Base-by-base conservation (phyloP, 2,329 filamentous ascomycete genomes). In the Epichloe typhina region DNA sequence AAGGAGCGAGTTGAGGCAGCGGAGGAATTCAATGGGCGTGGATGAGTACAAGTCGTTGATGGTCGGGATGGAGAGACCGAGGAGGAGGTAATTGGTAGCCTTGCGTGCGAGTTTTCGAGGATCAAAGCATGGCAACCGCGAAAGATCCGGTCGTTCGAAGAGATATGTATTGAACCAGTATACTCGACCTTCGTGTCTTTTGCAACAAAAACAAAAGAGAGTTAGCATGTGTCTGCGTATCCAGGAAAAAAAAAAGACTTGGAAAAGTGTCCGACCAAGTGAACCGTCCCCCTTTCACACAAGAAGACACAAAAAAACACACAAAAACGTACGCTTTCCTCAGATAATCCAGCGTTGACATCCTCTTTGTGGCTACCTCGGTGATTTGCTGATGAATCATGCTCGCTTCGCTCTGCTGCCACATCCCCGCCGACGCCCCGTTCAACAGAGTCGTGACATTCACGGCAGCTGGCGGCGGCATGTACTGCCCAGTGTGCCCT, bases 81-180 rank as follows among this genome's bases (percentile, higher is more conserved):
- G 83, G 35, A 97, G 79, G 52, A 98, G 82, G 66, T 91, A 95
- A 66, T 95, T 95, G 48, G 89, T 94, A 37, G 93, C 91, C 59
- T 93, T 87, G 52, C 90, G 85, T 54, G 88, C 84, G 46, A 96
- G 80, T 63, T 91, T 93, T 56, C 86, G 82, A 4, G 81, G 72
- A 53, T 94, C 86, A 63, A 94, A 91, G 63, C 88, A 95, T 44
- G 91, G 83, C 72, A 96, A 84, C 62, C 84, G 83, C 48, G 78
- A 72, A 36, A 97, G 76, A 66, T 95, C 88, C 33, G 79, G 68
- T 61, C 88, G 86, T 57, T 89, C 87, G 68, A 95, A 95, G 62
- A 95, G 85, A 54, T 95, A 80, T 0, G 93, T 96, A 69, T 96
- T 96, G 74, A 97, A 96, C 90, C 93, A 97, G 72, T 95, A 97